A percentile compares a stretch with the other conserved stretches of the same genome.
Conservation (phyloP, 2,329 filamentous ascomycete genomes). For the Cladorrhinum sp. region DNA sequence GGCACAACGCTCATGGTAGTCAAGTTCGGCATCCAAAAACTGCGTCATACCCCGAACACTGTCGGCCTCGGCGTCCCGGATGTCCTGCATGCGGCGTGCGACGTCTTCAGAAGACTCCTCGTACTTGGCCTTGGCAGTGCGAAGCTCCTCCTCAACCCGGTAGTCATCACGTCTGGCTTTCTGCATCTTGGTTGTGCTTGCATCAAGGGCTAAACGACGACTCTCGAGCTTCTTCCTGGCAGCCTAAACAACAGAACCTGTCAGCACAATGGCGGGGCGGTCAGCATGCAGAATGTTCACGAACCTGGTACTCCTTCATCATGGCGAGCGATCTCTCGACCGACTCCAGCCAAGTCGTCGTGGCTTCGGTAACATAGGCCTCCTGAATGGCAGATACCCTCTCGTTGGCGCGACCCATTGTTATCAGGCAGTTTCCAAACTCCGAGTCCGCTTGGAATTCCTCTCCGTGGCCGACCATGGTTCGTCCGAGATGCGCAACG, state of each 20-base stretch:
- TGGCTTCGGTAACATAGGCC: slow-evolving; percentile 73
- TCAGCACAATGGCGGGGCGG: slow-evolving; percentile 11
- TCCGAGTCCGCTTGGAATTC: slow-evolving; percentile 90
- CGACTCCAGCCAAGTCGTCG: slow-evolving; percentile 84
- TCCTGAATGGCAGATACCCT: slow-evolving; percentile 83
- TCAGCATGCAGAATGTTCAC: slow-evolving; percentile 25
- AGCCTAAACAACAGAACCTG: slow-evolving; percentile 42
- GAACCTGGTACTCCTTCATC: slow-evolving; percentile 96
- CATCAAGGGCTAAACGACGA: slow-evolving; percentile 85
- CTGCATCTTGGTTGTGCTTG: slow-evolving; percentile 83
- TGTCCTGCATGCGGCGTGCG: slow-evolving; percentile 87
- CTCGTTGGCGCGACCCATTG: slow-evolving; percentile 82
- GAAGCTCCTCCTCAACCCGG: slow-evolving; percentile 86
- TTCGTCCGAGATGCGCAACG: slow-evolving; percentile 73
- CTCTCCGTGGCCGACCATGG: slow-evolving; percentile 85
- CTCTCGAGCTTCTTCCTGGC: slow-evolving; percentile 93
- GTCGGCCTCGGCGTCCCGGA: slow-evolving; percentile 86
- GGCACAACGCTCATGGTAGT: slow-evolving; percentile 85
- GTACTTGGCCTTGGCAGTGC: slow-evolving; percentile 89
- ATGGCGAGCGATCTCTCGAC: slow-evolving; percentile 84
- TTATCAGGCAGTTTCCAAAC: slow-evolving; percentile 81
- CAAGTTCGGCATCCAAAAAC: slow-evolving; percentile 85
- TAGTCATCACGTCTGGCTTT: slow-evolving; percentile 94
- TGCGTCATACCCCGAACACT: slow-evolving; percentile 73
- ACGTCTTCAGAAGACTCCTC: slow-evolving; percentile 95